Percentiles rank a stretch among this genome's conserved stretches.
Conservation (phyloP, 306 rosid genomes). For the Lotus japonicus region DNA sequence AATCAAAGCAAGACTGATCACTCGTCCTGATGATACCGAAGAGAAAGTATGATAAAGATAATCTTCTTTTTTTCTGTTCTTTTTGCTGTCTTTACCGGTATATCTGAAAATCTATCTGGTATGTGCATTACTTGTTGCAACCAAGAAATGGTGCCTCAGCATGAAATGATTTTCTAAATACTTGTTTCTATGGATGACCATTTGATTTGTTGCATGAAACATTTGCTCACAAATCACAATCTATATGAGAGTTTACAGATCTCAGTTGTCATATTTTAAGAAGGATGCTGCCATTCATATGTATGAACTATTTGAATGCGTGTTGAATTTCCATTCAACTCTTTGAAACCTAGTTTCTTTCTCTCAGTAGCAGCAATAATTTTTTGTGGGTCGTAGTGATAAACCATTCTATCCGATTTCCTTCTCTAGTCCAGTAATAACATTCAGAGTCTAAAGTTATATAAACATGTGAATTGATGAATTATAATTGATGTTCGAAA, state of each 20-base stretch:
- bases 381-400: not conserved
- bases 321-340: not conserved
- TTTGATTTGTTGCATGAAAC: not conserved
- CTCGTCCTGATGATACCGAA: slow-evolving; percentile 82
- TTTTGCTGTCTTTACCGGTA: not conserved
- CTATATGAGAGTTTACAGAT: not conserved
- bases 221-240: slow-evolving; percentile 2
- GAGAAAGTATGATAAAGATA: slow-evolving; percentile 49
- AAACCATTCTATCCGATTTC: not conserved
- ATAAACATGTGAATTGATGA: not conserved
- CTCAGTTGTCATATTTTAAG: not conserved
- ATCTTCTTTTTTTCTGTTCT: not conserved
- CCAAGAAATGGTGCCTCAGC: not conserved
- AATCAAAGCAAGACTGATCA: slow-evolving; percentile 60
- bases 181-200: not conserved
- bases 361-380: not conserved
- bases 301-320: not conserved
- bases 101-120: not conserved
- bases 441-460: not conserved
- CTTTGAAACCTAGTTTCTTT: not conserved
- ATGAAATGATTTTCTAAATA: not conserved
- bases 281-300: slow-evolving; percentile 5
- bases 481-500: not conserved
- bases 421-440: not conserved
- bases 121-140: not conserved